Evolutionary conservation across 495 filamentous ascomycete species (phyloP), one percentile per base, ranked within the genome.

Genomic region (Podospora appendiculata): DNA sequence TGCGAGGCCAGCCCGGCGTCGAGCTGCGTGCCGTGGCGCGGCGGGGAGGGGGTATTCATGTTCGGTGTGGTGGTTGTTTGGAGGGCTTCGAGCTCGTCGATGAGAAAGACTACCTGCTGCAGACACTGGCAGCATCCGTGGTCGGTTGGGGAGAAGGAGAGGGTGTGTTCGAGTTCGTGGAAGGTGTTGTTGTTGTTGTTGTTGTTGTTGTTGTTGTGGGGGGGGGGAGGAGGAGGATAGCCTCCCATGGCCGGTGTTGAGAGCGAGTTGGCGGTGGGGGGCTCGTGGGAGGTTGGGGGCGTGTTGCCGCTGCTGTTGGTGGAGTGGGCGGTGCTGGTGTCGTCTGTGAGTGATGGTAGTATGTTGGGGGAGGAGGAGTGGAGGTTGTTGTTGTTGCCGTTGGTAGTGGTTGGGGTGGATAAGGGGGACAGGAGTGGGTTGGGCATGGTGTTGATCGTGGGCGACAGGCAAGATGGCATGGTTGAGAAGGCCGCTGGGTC

Each of bases 61-160:
- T 5, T 25, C 2, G 25, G 2, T 2, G 25, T 25, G 2, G 25
- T 25, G n/a, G n/a, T n/a, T n/a, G n/a, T n/a, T n/a, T 50, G 9
- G 5, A 44, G n/a, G 5, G 53, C 33, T 17, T 55, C 53, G 10
- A 55, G 34, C 42, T 55, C 53, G 44, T 55, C 53, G 18, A 55
- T 41, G 9, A 51, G 25, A 16, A 55, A 46, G 8, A 55, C 47
- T 3, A 51, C 47, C 18, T 40, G 25, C 19, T 55, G 53, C 8
- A 55, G 48, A 36, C 53, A 55, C 16, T 51, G 53, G 41, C 53
- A 55, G 42, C 12, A 18, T 32, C 36, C 18, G 46, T 12, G 33
- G 16, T 5, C 42, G 19, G 16, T 2, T 25, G 25, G 25, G 25
- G 25, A 25, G 25, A 2, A 25, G 25, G 25, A 25, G 25, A 2